Evolutionary conservation across 148 eudicot species (phyloP).

Genomic region (Fagopyrum homotropicum): DNA sequence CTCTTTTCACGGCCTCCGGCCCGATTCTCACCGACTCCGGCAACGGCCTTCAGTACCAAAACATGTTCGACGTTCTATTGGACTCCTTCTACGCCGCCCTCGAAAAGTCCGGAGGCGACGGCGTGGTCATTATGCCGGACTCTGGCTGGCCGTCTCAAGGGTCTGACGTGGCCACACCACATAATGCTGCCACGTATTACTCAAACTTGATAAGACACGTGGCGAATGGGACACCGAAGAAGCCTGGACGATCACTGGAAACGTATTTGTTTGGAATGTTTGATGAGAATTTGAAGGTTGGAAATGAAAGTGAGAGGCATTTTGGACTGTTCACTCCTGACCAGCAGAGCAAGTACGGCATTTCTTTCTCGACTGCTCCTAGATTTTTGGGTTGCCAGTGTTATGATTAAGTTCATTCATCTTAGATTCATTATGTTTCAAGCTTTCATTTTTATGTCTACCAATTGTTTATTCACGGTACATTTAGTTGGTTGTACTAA

Average conservation of each 20-base stretch:
- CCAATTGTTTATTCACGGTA: too few species aligned
- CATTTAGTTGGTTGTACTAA: too few species aligned
- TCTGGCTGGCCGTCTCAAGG: conserved; percentile 42
- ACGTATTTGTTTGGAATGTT: conserved; percentile 42
- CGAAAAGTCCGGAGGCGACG: conserved; percentile 26
- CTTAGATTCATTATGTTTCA: too few species aligned
- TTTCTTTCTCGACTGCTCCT: background rate
- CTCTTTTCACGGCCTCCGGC: conserved; percentile 16
- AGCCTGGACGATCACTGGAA: conserved; percentile 21
- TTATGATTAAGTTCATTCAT: too few species aligned
- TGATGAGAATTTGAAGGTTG: conserved; percentile 28
- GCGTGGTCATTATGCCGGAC: conserved; percentile 31
- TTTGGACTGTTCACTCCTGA: conserved; percentile 32
- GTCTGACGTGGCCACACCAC: conserved; percentile 13
- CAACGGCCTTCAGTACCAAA: conserved; percentile 14
- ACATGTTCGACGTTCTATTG: conserved; percentile 17
- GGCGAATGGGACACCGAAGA: conserved; percentile 31
- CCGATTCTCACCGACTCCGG: conserved; percentile 14
- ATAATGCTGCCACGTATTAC: conserved; percentile 18
- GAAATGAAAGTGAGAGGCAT: conserved; percentile 26
- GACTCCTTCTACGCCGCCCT: conserved; percentile 29
- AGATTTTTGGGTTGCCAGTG: too few species aligned
- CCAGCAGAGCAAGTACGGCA: conserved; percentile 27
- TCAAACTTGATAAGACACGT: conserved; percentile 35
- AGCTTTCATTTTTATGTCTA: too few species aligned